Conservation (phyloP, 2,329 filamentous ascomycete species). For the Domatiomyces catenatus region DNA sequence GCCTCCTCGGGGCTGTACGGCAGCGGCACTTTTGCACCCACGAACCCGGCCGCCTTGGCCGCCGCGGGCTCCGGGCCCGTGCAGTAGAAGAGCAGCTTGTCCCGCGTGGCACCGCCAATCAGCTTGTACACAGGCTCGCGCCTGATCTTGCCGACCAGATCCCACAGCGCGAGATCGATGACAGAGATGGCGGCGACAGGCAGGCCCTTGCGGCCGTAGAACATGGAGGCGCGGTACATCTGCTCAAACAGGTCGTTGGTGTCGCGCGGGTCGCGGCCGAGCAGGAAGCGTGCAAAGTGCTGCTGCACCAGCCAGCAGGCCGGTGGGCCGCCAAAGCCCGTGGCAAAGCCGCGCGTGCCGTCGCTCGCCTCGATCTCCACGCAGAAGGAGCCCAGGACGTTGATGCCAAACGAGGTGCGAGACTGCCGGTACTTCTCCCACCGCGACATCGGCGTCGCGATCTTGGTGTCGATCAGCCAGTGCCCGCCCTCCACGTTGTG, state of each 20-base stretch:
- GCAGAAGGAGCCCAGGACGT: constrained; percentile 82
- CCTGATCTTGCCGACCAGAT: constrained; percentile 76
- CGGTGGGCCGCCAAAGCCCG: constrained; percentile 82
- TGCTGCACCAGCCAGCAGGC: constrained; percentile 88
- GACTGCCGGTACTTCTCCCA: constrained; percentile 81
- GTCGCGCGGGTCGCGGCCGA: constrained; percentile 77
- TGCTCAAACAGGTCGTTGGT: constrained; percentile 88
- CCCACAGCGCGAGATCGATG: constrained; percentile 85
- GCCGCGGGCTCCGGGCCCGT: constrained; percentile 72
- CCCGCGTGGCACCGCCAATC: constrained; percentile 73
- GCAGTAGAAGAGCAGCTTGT: constrained; percentile 79
- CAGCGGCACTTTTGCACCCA: constrained; percentile 75
- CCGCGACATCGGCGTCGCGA: constrained; percentile 79
- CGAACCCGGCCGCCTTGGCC: constrained; percentile 76
- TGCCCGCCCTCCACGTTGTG: constrained; percentile 57
- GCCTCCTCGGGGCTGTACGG: constrained; percentile 80
- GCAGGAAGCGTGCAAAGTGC: constrained; percentile 82
- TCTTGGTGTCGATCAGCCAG: constrained; percentile 83
- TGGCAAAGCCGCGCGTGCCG: constrained; percentile 86
- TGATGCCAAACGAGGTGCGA: constrained; percentile 87
- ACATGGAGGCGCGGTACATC: constrained; percentile 93
- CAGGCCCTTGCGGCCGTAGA: constrained; percentile 86
- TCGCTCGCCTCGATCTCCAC: constrained; percentile 78
- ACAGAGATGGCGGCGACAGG: constrained; percentile 85
- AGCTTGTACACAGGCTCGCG: constrained; percentile 90